Evolutionary conservation across 2,329 filamentous ascomycete species (phyloP), one percentile per base, ranked within the genome.

Genomic region (Daldinia eschscholtzii): DNA sequence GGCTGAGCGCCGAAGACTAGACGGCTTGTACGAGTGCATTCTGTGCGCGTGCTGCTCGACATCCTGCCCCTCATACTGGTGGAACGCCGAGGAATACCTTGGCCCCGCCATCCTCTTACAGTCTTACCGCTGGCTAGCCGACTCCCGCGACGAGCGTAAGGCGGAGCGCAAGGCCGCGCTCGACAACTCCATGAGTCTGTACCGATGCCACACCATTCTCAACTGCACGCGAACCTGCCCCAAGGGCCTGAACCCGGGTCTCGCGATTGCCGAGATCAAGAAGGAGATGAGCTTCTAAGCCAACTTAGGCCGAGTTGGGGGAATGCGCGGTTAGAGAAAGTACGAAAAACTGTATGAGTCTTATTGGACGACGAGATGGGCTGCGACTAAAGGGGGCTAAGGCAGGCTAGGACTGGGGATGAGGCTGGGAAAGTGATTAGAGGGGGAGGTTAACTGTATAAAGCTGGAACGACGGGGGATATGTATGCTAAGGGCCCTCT

Each of bases 11-110:
- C 93, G 90, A 85, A 99, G 97, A 91, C 91, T 99, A 63, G 96
- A 98, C 80, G 96, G 96, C 73, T 90, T 98, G 33, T 98, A 99
- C 86, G 96, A 99, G 85, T 99, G 96, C 85, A 98, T 99, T 83
- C 91, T 99, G 66, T 99, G 96, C 87, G 95, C 95, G 76, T 99
- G 96, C 91, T 99, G 96, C 90, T 96, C 93, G 74, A 99, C 96
- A 23, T 97, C 95, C 53, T 99, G 96, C 88, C 96, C 96, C n/a
- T 98, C 94, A 18, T 99, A 99, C 88, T 99, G 96, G 96, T 99
- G 96, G 96, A 99, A 99, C 87, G 91, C 92, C 76, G 94, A 98
- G 84, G 94, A 98, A 83, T 99, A 99, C 86, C 93, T 99, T 57
- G 96, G 96, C 72, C 96, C 96, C 67, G 96, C 96, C 74, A 93